Conservation (phyloP, 2,329 filamentous ascomycete species). For the Allantophomopsis cytisporea region DNA sequence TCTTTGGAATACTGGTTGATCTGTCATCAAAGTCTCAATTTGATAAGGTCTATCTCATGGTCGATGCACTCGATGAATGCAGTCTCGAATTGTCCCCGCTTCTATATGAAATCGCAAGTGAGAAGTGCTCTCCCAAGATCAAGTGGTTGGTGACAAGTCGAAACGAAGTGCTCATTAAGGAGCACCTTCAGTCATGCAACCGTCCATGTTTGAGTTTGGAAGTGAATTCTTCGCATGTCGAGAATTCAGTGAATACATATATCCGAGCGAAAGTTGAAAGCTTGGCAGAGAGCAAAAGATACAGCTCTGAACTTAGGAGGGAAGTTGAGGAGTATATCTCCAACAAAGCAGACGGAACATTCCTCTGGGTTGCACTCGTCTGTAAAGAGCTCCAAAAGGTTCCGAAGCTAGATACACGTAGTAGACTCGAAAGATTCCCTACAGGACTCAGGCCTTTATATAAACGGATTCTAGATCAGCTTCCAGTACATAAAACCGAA, state of each 20-base stretch:
- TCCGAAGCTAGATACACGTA: conserved; percentile 3
- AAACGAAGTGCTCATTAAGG: conserved; percentile 23
- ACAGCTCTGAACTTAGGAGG: conserved; percentile 8
- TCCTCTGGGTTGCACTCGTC: conserved; percentile 30
- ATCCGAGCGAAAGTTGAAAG: conserved; percentile 20
- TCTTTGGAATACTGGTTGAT: conserved; percentile 29
- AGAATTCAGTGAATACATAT: conserved; percentile 19
- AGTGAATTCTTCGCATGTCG: conserved; percentile 23
- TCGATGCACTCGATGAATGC: conserved; percentile 35
- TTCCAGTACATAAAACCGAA: no score
- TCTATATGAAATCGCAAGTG: conserved; percentile 20
- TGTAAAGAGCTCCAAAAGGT: conserved; percentile 17
- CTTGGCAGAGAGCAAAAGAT: conserved; percentile 14
- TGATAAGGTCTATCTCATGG: conserved; percentile 18
- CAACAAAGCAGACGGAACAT: conserved; percentile 23
- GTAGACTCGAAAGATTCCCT: conserved; percentile 17
- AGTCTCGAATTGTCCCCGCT: conserved; percentile 14
- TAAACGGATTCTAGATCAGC: conserved; percentile 20
- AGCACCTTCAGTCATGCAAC: conserved; percentile 10
- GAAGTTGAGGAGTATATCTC: conserved; percentile 12
- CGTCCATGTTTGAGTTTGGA: conserved; percentile 8
- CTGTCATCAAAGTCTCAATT: conserved; percentile 5
- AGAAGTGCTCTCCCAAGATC: conserved; percentile 7
- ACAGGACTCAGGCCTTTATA: conserved; percentile 23
- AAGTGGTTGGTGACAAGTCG: conserved; percentile 32